Evolutionary conservation across 2,329 filamentous ascomycete genomes (phyloP).

Genomic region (Lizonia empirigonia): DNA sequence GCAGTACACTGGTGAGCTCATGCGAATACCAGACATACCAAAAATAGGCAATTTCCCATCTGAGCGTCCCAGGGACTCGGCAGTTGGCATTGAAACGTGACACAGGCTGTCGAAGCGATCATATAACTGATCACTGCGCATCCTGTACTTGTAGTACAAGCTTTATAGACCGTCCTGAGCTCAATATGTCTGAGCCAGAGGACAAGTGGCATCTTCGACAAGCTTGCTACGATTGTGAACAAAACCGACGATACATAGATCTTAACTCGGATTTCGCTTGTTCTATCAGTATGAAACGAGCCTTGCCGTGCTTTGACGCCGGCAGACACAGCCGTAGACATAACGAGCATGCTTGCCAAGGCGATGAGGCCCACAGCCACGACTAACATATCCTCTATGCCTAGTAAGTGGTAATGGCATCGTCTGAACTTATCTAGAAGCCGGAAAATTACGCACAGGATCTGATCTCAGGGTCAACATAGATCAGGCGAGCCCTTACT

Average conservation of each 20-base stretch:
- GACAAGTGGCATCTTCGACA: slow-evolving; percentile 34
- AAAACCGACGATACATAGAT: slow-evolving; percentile 32
- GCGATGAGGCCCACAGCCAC: slow-evolving; percentile 27
- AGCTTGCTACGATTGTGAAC: slow-evolving; percentile 27
- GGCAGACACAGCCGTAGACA: slow-evolving; percentile 28
- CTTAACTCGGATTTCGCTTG: slow-evolving; percentile 25
- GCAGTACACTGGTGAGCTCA: background rate
- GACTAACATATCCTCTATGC: slow-evolving; percentile 29
- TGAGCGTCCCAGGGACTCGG: slow-evolving; percentile 34
- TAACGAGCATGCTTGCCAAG: slow-evolving; percentile 30
- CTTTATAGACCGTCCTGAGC: slow-evolving; percentile 20
- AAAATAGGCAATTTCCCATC: slow-evolving; percentile 29
- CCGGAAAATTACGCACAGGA: background rate
- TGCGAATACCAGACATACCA: slow-evolving; percentile 18
- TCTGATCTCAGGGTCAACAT: background rate
- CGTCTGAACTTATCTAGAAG: slow-evolving; percentile 25
- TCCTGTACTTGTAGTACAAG: slow-evolving; percentile 17
- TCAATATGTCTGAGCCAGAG: slow-evolving; percentile 28
- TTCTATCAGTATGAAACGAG: slow-evolving; percentile 12
- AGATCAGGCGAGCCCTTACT: too few species aligned
- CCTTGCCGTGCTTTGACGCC: slow-evolving; percentile 27
- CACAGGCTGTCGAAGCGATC: slow-evolving; percentile 8
- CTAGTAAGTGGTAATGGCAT: slow-evolving; percentile 11
- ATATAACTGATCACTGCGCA: slow-evolving; percentile 27
- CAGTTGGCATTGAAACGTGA: slow-evolving; percentile 33